Conservation (phyloP, 371 early-diverging fungal genomes). For the Syncephalastrum sp. region DNA sequence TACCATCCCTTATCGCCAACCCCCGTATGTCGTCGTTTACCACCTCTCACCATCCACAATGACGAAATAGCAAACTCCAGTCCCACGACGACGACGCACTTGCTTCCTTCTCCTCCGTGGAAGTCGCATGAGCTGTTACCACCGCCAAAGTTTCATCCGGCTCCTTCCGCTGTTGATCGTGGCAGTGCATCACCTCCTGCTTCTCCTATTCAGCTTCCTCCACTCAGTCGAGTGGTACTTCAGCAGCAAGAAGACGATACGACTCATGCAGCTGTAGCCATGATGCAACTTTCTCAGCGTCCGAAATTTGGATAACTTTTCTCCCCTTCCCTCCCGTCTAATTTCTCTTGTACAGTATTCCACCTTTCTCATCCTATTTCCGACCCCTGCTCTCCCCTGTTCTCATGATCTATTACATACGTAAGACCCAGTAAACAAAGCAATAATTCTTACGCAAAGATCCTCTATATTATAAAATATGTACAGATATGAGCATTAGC, state of each 20-base stretch:
- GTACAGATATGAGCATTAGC: no score
- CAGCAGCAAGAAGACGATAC: conserved; percentile 16
- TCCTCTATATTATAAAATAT: no score
- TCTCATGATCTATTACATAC: not conserved
- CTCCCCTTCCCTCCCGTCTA: not conserved
- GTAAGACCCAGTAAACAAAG: not conserved
- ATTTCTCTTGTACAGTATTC: not conserved
- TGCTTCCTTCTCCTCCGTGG: not conserved
- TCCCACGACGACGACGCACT: conserved; percentile 3
- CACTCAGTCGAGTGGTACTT: conserved; percentile 19
- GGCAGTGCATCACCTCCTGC: no score
- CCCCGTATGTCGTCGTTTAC: not conserved
- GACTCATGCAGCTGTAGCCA: conserved; percentile 33
- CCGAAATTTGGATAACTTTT: not conserved
- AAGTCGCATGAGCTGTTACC: not conserved
- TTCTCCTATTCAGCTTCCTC: conserved; percentile 10
- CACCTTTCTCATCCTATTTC: not conserved
- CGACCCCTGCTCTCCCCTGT: no score
- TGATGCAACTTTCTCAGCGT: conserved; percentile 35
- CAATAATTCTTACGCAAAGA: no score
- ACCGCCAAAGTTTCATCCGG: not conserved
- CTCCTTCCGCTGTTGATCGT: not conserved
- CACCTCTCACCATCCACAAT: not conserved
- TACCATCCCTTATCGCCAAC: conserved; percentile 6
- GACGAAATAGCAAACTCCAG: not conserved